Base-by-base conservation (phyloP, 306 rosid genomes). In the Boehmeria nivea region DNA sequence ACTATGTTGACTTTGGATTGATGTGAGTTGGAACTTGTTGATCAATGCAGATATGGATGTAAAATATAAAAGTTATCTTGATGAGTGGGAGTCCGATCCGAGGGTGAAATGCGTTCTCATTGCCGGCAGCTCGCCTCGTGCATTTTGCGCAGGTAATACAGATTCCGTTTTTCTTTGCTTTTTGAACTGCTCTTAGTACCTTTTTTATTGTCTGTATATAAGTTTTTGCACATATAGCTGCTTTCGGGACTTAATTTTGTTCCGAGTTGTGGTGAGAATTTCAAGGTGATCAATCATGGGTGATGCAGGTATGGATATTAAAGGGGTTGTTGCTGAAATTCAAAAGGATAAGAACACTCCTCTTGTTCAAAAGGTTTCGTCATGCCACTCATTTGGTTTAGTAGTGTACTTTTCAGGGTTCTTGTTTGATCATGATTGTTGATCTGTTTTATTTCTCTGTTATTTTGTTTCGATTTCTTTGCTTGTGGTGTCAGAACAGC, bases 261-360 rank as follows among this genome's bases (percentile, higher is more conserved):
- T 63, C 65, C 60, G 78, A 66, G 89, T 67, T 61, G 51, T 59
- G 17, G 76, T 51, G 51, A 65, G 84, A 66, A 71, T 78, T 76
- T 82, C 81, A 82, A 88, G 80, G 80, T 83, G 75, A 66, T 65
- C 67, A 58, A 75, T 77, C 73, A 56, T 74, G 90, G 73, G 73
- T 64, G 63, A 73, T 91, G 96, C 95, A 84, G 99, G 99, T 72
- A 91, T 87, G 96, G 99, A 91, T 87, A 87, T 87, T 81, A 91
- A 91, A 85, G 96, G 99, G 81, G 95, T 91, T 82, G 99, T 81
- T 60, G 96, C 99, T 54, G 99, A 91, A 79, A 87, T 91, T 60
- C 95, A 67, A 70, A 85, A 79, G 93, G 95, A 93, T 85, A 81
- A 75, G 80, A 75, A 52, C 84, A 93, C 99, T 38, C 81, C 95